Evolutionary conservation across 1,139 yeast species (phyloP).

Genomic region (Pichia sorboxylosa): DNA sequence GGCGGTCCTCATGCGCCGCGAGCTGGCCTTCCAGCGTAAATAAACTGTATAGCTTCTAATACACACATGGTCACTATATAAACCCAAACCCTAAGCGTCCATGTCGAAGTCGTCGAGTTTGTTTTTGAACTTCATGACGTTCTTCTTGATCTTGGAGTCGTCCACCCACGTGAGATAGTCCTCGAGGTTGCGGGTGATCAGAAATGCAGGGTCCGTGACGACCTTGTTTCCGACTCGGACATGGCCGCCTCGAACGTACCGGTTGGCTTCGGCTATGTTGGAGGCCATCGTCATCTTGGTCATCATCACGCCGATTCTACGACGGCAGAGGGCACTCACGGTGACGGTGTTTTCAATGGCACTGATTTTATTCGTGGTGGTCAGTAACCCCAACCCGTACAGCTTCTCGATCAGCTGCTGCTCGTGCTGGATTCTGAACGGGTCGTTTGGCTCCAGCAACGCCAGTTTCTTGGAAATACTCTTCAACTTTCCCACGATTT

Average conservation of each 20-base stretch:
- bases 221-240: constrained; percentile 95
- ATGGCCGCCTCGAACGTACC: constrained; percentile 92
- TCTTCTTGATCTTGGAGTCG: constrained; percentile 81
- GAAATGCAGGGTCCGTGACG: constrained; percentile 88
- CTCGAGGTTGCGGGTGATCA: constrained; percentile 86
- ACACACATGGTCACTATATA: no score
- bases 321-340: constrained; percentile 83
- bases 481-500: constrained; percentile 81
- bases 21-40: no score
- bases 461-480: constrained; percentile 80
- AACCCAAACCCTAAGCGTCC: constrained; percentile 4
- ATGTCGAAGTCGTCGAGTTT: constrained; percentile 64
- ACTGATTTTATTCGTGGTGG: constrained; percentile 81
- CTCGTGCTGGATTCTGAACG: constrained; percentile 79
- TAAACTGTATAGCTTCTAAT: no score
- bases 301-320: constrained; percentile 93
- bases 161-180: constrained; percentile 98
- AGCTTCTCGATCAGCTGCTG: constrained; percentile 76
- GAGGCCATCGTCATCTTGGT: constrained; percentile 92
- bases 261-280: constrained; percentile 77
- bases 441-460: constrained; percentile 73
- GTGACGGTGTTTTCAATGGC: constrained; percentile 85
- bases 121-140: constrained; percentile 80
- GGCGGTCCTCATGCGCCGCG: no score
- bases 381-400: constrained; percentile 74